Conservation (phyloP, 352 stramenopile genomes). For the Globisporangium abappressorium region DNA sequence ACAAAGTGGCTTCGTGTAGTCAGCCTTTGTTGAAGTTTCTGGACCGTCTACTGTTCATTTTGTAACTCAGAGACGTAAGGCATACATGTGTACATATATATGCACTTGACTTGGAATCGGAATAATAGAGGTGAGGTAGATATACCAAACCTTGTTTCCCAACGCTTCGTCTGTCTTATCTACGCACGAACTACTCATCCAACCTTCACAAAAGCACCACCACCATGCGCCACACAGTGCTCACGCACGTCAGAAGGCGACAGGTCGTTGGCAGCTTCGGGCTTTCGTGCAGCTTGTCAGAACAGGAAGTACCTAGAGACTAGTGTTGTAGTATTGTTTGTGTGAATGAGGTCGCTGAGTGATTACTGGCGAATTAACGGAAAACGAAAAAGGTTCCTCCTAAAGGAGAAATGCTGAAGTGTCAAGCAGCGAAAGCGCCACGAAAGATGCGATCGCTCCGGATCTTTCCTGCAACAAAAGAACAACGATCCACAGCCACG, state of each 20-base stretch:
- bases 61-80: not conserved
- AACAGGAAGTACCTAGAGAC: too few species aligned
- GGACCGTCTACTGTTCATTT: not conserved
- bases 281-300: too few species aligned
- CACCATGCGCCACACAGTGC: not conserved
- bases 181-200: not conserved
- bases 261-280: not conserved
- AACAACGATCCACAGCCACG: not conserved
- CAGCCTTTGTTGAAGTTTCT: not conserved
- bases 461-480: not conserved
- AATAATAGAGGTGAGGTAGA: not conserved
- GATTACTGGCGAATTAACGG: too few species aligned
- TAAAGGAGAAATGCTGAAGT: not conserved
- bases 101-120: not conserved
- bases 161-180: not conserved
- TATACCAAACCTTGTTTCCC: too few species aligned
- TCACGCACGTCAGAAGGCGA: not conserved
- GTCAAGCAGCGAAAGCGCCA: not conserved
- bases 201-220: not conserved
- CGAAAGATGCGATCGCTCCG: not conserved
- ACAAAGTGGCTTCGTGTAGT: not conserved
- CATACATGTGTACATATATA: not conserved
- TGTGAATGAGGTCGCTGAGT: too few species aligned
- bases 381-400: too few species aligned
- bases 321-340: too few species aligned